Evolutionary conservation across 1,284 basidiomycete species (phyloP), one percentile per base, ranked within the genome.

Genomic region (Taiwanofungus camphoratus): DNA sequence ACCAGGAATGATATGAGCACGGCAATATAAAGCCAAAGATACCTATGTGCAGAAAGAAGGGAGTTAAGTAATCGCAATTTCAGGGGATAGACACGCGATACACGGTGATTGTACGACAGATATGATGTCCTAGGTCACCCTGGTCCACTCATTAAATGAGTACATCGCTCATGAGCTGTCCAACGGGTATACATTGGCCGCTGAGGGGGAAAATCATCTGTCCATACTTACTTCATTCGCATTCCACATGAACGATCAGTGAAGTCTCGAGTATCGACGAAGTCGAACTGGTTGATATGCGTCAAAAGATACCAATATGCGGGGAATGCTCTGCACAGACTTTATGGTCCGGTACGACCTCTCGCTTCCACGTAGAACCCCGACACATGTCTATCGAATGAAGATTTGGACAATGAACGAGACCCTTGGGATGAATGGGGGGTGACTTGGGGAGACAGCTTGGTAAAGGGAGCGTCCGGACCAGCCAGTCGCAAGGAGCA

Each of bases 271-370:
- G 87, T 86, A 64, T 97, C 92, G 62, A 99, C 80, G 63, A 97
- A 98, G 73, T 99, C 95, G 62, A 97, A 98, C 93, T 97, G 53
- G 13, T 16, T 33, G 31, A 18, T 27, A 27, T 13, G 16, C 22
- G 20, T 31, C 22, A n/a, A 12, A 11, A 19, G 29, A 31, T 36
- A 31, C 15, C 30, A 26, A 20, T 41, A 21, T 11, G n/a, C 5
- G 22, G 4, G 32, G 26, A 16, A 27, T 18, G 18, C 3, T 19
- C 11, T 7, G 7, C 19, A 46, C 51, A 35, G 51, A 92, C 93
- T 78, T 98, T 99, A 70, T 98, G 95, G 70, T 98, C 95, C 45
- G 89, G 91, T 35, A 99, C 94, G 56, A 89, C 80, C 73, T 98
- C 95, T 61, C 95, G 79, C 73, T 99, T 98, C 94, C 93, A 97